Conservation (phyloP, 2,329 filamentous ascomycete genomes). For the Colletotrichum zoysiae region DNA sequence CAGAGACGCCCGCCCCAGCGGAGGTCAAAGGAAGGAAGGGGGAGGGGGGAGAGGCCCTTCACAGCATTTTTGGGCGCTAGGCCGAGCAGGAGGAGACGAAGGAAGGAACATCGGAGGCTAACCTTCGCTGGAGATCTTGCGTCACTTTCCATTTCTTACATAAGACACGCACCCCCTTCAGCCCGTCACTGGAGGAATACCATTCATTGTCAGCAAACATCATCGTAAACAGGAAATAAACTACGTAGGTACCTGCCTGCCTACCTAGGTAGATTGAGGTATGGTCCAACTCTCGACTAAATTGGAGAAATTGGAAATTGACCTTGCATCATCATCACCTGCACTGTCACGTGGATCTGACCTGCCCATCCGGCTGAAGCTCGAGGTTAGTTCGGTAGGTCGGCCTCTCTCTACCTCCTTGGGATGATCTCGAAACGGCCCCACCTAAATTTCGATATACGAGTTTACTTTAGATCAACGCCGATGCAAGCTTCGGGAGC, state of each 20-base stretch:
- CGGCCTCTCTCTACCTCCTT: conserved; percentile 22
- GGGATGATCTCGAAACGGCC: conserved; percentile 40
- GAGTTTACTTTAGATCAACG: conserved; percentile 38
- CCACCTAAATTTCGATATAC: conserved; percentile 39
- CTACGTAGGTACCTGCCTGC: neutral
- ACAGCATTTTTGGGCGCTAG: conserved; percentile 40
- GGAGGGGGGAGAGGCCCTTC: conserved; percentile 6
- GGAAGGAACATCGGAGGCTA: neutral
- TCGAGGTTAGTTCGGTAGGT: conserved; percentile 1
- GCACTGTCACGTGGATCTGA: conserved; percentile 31
- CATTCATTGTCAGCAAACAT: neutral
- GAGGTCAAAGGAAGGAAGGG: conserved; percentile 25
- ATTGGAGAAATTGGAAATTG: neutral
- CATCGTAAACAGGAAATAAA: neutral
- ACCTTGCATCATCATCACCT: conserved; percentile 34
- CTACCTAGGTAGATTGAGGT: neutral
- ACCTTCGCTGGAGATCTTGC: conserved; percentile 4
- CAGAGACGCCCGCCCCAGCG: conserved; percentile 22
- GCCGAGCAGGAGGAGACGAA: conserved; percentile 20
- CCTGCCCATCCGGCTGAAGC: conserved; percentile 22
- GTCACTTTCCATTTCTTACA: conserved; percentile 4
- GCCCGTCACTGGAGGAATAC: neutral
- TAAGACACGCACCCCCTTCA: neutral
- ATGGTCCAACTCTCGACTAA: neutral
- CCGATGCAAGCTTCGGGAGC: conserved; percentile 40